Conservation (phyloP, 306 rosid species). For the Trifolium dubium region DNA sequence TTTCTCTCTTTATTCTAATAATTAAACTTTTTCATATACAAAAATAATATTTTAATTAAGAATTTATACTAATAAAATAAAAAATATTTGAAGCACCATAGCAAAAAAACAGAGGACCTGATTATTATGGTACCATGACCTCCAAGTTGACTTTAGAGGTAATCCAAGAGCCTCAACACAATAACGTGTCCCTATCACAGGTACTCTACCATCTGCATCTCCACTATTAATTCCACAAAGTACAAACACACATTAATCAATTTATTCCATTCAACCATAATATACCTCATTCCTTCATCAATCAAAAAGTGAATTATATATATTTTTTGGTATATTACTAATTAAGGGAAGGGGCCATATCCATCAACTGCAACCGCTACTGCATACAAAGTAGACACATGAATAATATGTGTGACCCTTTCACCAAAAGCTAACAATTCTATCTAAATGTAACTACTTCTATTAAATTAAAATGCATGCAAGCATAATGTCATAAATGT, state of each 20-base stretch:
- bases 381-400: conserved; percentile 1
- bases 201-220: conserved; percentile 63
- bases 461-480: not conserved
- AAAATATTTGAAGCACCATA: not conserved
- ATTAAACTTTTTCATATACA: too few relatives aligned
- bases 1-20: too few relatives aligned
- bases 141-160: conserved; percentile 53
- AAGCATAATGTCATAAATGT: conserved; percentile 6
- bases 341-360: too few relatives aligned
- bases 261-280: not conserved
- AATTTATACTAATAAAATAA: too few relatives aligned
- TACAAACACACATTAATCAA: not conserved
- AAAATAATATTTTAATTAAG: too few relatives aligned
- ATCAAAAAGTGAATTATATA: not conserved
- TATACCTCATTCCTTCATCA: not conserved
- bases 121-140: conserved; percentile 55
- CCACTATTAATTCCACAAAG: conserved; percentile 50
- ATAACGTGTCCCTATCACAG: conserved; percentile 61
- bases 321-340: too few relatives aligned
- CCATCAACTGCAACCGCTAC: conserved; percentile 14
- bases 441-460: conserved; percentile 4
- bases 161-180: conserved; percentile 57
- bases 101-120: conserved; percentile 38
- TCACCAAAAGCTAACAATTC: conserved; percentile 33
- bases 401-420: conserved; percentile 34